A percentile compares a stretch with the other conserved stretches of the same genome.
phyloP scores from a whole-genome alignment of 1,284 basidiomycete species.

The Cutaneotrichosporon arboriforme region DNA sequence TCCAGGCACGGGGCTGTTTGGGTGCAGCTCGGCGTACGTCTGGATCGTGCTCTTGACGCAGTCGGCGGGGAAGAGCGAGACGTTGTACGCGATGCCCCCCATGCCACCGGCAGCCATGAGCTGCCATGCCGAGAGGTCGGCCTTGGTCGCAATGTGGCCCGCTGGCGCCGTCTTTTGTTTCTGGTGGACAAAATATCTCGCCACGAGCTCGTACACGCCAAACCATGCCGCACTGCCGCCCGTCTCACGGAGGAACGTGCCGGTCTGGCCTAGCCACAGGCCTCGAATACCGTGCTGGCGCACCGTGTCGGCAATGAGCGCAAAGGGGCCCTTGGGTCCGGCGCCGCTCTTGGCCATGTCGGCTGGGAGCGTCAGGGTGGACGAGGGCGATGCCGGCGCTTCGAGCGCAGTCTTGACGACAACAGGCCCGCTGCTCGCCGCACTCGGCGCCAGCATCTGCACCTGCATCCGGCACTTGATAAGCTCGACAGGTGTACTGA shows the following conservation, averaged over 20 bases:
- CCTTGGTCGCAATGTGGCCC: conserved; percentile 42
- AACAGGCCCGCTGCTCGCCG: background rate
- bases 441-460: conserved; percentile 59
- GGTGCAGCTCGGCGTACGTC: conserved; percentile 81
- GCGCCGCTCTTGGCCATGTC: conserved; percentile 11
- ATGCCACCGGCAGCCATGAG: conserved; percentile 78
- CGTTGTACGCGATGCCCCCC: conserved; percentile 80
- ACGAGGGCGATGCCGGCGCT: conserved; percentile 27
- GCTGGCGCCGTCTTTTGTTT: conserved; percentile 24
- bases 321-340: conserved; percentile 60
- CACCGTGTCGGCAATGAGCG: conserved; percentile 62
- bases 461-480: conserved; percentile 96
- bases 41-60: conserved; percentile 93
- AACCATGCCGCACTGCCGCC: conserved; percentile 87
- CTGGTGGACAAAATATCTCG: conserved; percentile 55
- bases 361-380: conserved; percentile 12
- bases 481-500: conserved; percentile 79
- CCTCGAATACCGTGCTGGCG: conserved; percentile 65
- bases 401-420: conserved; percentile 17
- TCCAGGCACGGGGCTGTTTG: conserved; percentile 51
- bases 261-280: conserved; percentile 81
- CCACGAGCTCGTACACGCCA: conserved; percentile 70
- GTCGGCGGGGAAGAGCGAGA: conserved; percentile 82
- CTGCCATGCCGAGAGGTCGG: conserved; percentile 67
- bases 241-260: conserved; percentile 78